Evolutionary conservation across 1,284 basidiomycete species (phyloP).

Genomic region (Tremellales sp.): DNA sequence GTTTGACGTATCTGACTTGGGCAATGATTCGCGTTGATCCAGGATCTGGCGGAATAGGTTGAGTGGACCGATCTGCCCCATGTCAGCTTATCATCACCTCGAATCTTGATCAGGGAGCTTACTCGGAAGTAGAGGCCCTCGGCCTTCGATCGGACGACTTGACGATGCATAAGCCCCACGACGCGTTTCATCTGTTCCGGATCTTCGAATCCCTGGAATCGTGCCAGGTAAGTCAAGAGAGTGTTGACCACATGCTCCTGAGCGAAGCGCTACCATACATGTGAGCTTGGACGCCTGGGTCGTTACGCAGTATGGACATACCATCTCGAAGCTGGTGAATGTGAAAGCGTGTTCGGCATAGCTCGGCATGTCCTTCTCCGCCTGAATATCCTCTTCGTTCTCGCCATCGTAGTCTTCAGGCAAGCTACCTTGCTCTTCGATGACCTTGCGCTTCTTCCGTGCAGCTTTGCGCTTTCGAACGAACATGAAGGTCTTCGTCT

Average conservation of each 20-base stretch:
- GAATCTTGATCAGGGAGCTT: constrained; percentile 20
- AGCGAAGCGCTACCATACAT: constrained; percentile 65
- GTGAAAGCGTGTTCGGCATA: constrained; percentile 81
- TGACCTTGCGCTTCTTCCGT: constrained; percentile 54
- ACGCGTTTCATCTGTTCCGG: constrained; percentile 79
- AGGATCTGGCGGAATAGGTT: constrained; percentile 78
- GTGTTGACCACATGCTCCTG: constrained; percentile 76
- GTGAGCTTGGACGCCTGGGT: not conserved
- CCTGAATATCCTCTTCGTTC: constrained; percentile 52
- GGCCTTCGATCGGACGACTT: constrained; percentile 79
- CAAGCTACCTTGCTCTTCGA: constrained; percentile 9
- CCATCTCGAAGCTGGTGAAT: constrained; percentile 81
- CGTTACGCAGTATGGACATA: constrained; percentile 47
- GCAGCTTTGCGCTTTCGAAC: constrained; percentile 65
- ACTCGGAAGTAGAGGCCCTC: constrained; percentile 92
- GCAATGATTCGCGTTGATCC: constrained; percentile 67
- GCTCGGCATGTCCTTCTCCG: constrained; percentile 56
- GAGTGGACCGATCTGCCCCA: constrained; percentile 70
- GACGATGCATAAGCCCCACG: constrained; percentile 79
- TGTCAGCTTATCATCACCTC: not conserved
- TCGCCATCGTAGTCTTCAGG: constrained; percentile 38
- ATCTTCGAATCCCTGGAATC: constrained; percentile 74
- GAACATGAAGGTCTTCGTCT: constrained; percentile 66
- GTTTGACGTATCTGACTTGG: constrained; percentile 70
- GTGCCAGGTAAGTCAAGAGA: constrained; percentile 69